Percentiles rank a stretch among this genome's conserved stretches.
Evolutionary conservation across 129 eudicot genomes (phyloP).

Genomic region (Cynara cardunculus): DNA sequence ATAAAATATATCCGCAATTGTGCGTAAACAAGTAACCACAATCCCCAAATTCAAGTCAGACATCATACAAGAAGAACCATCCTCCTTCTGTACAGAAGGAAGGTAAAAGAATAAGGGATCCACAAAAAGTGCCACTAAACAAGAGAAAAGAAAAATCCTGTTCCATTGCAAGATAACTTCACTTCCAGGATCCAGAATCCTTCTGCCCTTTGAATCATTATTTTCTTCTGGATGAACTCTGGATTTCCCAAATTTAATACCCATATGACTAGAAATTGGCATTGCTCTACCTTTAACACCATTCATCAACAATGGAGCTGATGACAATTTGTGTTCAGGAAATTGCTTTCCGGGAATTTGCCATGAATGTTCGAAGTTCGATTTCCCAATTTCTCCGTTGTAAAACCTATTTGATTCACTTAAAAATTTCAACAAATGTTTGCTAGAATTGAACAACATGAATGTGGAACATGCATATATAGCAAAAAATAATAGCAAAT

Average conservation of each 20-base stretch:
- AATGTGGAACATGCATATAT: neutral
- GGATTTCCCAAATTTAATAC: constrained; percentile 43
- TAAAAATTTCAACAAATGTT: neutral
- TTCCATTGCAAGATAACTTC: constrained; percentile 77
- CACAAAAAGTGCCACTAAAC: constrained; percentile 76
- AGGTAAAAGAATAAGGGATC: constrained; percentile 90
- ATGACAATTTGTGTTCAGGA: constrained; percentile 39
- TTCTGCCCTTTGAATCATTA: constrained; percentile 34
- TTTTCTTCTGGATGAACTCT: constrained; percentile 53
- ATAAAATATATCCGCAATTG: constrained; percentile 70
- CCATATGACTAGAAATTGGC: constrained; percentile 14
- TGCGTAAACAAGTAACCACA: constrained; percentile 61
- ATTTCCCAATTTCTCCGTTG: constrained; percentile 45
- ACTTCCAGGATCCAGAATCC: constrained; percentile 76
- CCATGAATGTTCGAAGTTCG: constrained; percentile 49
- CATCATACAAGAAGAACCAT: constrained; percentile 56
- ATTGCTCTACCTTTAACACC: constrained; percentile 27
- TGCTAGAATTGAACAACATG: neutral
- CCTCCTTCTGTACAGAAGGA: constrained; percentile 48
- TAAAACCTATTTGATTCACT: constrained; percentile 46
- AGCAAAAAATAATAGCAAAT: neutral
- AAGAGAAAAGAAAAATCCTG: constrained; percentile 63
- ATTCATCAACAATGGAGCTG: constrained; percentile 42
- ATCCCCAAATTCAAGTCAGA: constrained; percentile 71
- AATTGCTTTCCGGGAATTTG: constrained; percentile 39